Conservation (phyloP, 1,284 basidiomycete species). For the Apiotrichum gamsii region DNA sequence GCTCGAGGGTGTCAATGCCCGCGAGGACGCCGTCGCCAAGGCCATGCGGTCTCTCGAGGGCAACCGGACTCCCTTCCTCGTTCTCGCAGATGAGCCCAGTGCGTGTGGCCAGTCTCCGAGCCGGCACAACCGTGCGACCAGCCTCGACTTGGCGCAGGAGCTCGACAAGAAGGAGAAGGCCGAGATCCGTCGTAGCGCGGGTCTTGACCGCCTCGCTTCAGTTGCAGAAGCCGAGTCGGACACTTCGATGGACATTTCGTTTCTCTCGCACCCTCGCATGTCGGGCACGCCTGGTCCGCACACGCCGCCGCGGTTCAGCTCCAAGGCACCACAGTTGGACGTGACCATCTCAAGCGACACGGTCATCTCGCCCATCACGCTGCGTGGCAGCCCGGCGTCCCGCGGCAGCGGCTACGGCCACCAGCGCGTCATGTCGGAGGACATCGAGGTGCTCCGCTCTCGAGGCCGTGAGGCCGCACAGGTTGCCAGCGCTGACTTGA, state of each 20-base stretch:
- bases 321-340: constrained; percentile 9
- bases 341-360: constrained; percentile 4
- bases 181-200: not conserved
- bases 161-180: not conserved
- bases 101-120: not conserved
- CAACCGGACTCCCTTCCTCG: no score
- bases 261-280: not conserved
- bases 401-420: no score
- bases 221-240: not conserved
- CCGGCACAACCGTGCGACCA: not conserved
- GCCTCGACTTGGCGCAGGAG: not conserved
- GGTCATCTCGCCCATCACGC: not conserved
- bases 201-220: not conserved
- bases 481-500: not conserved
- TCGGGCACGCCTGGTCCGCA: not conserved
- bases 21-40: constrained; percentile 23
- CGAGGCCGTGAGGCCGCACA: not conserved
- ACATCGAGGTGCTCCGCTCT: not conserved
- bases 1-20: constrained; percentile 26
- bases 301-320: not conserved
- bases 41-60: constrained; percentile 36
- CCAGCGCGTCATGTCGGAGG: not conserved
- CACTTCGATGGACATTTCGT: no score
- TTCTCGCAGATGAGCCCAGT: no score
- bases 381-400: not conserved